These are phyloP conservation scores for Aegilops longissima DNA, from an alignment of 176 grass and related monocot species.

Conservation along the genomic window DNA sequence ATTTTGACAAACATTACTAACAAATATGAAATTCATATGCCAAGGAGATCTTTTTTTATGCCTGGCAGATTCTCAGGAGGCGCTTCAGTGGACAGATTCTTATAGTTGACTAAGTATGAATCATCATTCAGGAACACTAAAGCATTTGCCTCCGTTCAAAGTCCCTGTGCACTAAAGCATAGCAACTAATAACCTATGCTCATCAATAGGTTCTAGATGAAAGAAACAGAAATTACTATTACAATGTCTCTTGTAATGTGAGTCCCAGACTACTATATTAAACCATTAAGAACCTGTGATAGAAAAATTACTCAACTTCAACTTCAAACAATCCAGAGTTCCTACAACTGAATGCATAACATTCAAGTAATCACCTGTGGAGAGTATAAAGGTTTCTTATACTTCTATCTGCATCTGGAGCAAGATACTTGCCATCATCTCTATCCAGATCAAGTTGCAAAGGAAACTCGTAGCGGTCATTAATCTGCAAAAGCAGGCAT, in stretches of 20 bases:
- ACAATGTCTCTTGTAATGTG: not conserved
- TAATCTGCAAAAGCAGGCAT: slow-evolving; percentile 61
- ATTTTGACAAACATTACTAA: not conserved
- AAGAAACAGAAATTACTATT: not conserved
- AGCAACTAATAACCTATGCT: slow-evolving; percentile 3
- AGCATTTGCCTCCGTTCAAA: not conserved
- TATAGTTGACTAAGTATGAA: not conserved
- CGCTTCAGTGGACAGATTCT: not conserved
- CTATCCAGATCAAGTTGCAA: slow-evolving; percentile 88
- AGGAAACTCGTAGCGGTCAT: slow-evolving; percentile 92
- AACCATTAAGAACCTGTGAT: slow-evolving; percentile 7
- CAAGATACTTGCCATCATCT: slow-evolving; percentile 89
- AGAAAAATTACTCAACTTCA: slow-evolving; percentile 13
- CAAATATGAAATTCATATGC: slow-evolving; percentile 15
- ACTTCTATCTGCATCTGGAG: slow-evolving; percentile 82
- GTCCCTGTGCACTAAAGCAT: slow-evolving; percentile 1
- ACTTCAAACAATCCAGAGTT: slow-evolving; percentile 29
- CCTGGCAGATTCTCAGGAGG: not conserved
- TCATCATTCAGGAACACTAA: slow-evolving; percentile 4
- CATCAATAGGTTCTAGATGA: slow-evolving; percentile 14
- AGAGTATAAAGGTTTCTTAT: slow-evolving; percentile 88
- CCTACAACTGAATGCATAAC: not conserved
- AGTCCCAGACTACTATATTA: not conserved
- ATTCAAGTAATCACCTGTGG: slow-evolving; percentile 59
- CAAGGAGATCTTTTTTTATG: not conserved